Base-by-base conservation (phyloP, 345 rosid genomes). In the Euphorbia lathyris region DNA sequence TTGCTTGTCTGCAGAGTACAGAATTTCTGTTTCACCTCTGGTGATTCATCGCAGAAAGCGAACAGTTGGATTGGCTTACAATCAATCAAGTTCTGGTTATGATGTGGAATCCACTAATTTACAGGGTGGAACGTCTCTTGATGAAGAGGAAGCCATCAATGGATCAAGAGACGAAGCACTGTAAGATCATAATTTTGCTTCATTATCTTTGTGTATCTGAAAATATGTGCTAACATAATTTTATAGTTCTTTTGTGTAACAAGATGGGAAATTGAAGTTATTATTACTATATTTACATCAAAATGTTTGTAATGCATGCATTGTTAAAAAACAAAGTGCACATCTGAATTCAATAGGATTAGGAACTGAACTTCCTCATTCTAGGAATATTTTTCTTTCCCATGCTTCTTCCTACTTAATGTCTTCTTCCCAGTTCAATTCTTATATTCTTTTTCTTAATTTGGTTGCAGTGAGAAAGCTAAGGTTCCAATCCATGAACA, bases 41-140 rank as follows among this genome's bases (percentile, higher is more conserved):
- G 72, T 77, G 75, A 67, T 66, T 63, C 74, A 59, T 58, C 53
- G 74, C 25, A 80, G 85, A 59, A 86, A 74, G 72, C 68, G 40
- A 9, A 45, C 14, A 66, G 63, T 68, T 73, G 74, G 70, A 16
- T 74, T 72, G 43, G 77, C 59, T 70, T 59, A 19, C 63, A 81
- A 72, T 79, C 88, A 83, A 73, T 58, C 53, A 27, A 82, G 81
- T 72, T 74, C 90, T 63, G 89, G 77, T 23, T 80, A 61, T 50
- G 83, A 82, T 52, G 70, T 79, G 40, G 90, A 82, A 34, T 74
- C 87, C 43, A 56, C 75, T 23, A 74, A 79, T 68, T 45, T 74
- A 58, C 76, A 77, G 60, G 79, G 74, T 63, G 65, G 53, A 51
- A 42, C 59, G 12, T 25, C 30, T 63, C 36, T 53, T 4, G 79